Evolutionary conservation across 768 basidiomycete species (phyloP), one percentile per base, ranked within the genome.

Genomic region (Lentinula edodes): DNA sequence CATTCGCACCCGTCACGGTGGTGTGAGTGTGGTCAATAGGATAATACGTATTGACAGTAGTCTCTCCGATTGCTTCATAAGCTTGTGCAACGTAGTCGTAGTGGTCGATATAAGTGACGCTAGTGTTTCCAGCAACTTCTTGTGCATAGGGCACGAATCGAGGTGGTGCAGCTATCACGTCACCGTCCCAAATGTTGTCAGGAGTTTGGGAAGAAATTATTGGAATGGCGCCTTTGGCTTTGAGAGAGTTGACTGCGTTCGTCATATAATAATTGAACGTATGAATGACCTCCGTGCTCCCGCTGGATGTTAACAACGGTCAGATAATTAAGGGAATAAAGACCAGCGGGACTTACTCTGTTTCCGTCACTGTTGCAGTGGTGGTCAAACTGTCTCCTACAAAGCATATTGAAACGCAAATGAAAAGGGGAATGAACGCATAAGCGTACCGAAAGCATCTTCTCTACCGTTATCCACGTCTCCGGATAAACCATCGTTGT

Each of bases 121-220:
- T 66, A 7, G 75, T 79, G 8, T 72, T 71, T 39, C 66, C 70
- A 6, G 74, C 79, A 18, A 73, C 73, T 1, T 70, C 69, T 60
- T 76, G 67, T 12, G 80, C 78, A 66, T 82, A 82, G 12, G 66
- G 72, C 15, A 80, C 79, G 61, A 81, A 82, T 18, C 80, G 74
- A 12, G 76, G 71, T 13, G 71, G 70, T n/a, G 76, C 69, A n/a
- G 64, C 65, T 32, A 78, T 75, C 50, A 68, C 64, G 20, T 67
- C 69, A 50, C 73, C 73, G 1, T 69, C 58, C 78, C 78, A 83
- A 36, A 72, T 72, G 66, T 82, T 79, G 63, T 74, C 69, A 6
- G 82, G 81, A 2, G 82, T 82, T 61, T 79, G 78, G 2, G 79
- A 77, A 12, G 78, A 78, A 9, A 82, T 69, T 59, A 83, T 80